Percentiles rank a stretch among this genome's conserved stretches.
These are phyloP conservation scores for Fusarium guadeloupense DNA, from an alignment of 2,329 filamentous ascomycete genomes.

Conservation along the genomic window DNA sequence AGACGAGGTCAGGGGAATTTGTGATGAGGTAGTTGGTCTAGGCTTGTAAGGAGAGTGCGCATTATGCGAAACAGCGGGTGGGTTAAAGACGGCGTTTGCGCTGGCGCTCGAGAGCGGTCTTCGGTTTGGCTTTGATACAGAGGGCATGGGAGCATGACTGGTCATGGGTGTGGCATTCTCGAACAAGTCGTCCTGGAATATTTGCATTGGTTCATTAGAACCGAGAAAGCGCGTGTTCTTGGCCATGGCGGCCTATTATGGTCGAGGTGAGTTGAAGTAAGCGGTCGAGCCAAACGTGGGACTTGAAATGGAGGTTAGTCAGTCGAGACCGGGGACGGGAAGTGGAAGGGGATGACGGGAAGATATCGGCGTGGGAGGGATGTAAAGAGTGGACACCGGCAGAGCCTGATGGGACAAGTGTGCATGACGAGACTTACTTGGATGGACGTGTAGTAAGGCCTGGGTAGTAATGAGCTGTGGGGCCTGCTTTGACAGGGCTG, in stretches of 20 bases:
- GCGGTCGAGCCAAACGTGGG: conserved; percentile 19
- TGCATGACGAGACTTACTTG: conserved; percentile 42
- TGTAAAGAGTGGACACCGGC: conserved; percentile 37
- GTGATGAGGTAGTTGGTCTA: conserved; percentile 67
- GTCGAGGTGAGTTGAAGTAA: conserved; percentile 9
- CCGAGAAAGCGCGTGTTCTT: conserved; percentile 58
- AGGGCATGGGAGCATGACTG: conserved; percentile 66
- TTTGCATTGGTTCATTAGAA: conserved; percentile 59
- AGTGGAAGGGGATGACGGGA: conserved; percentile 31
- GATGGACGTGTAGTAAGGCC: conserved; percentile 35
- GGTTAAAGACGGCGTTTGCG: conserved; percentile 74
- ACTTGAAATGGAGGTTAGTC: conserved; percentile 32
- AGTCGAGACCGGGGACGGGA: conserved; percentile 32
- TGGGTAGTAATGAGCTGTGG: conserved; percentile 41
- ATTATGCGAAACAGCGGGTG: conserved; percentile 61
- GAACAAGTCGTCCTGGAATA: conserved; percentile 63
- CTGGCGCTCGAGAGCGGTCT: conserved; percentile 61
- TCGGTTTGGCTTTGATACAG: conserved; percentile 57
- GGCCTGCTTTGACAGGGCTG: conserved; percentile 41
- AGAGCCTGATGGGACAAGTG: conserved; percentile 39
- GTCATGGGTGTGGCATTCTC: conserved; percentile 59
- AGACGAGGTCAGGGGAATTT: conserved; percentile 64
- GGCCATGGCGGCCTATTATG: conserved; percentile 60
- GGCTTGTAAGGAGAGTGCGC: conserved; percentile 77
- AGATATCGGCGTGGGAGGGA: conserved; percentile 36